A percentile compares a stretch with the other conserved stretches of the same genome.
Evolutionary conservation across 208 protist genomes (phyloP).

Genomic region (Balamuthia mandrillaris): DNA sequence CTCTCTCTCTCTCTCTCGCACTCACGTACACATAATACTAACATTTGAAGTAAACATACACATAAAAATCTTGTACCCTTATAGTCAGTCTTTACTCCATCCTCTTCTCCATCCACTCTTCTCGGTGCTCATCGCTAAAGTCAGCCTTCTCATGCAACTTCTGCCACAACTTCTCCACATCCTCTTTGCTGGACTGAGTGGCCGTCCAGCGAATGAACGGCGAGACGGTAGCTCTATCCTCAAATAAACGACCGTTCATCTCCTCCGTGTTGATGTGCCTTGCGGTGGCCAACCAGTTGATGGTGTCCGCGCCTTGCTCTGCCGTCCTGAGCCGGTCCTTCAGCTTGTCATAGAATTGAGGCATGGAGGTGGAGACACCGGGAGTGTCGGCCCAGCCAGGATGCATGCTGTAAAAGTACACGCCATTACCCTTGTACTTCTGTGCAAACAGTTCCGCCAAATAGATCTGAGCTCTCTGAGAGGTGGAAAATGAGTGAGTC

Average conservation of each 20-base stretch:
- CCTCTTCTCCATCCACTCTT: too few relatives aligned
- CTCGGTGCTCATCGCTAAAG: too few relatives aligned
- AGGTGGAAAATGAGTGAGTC: neutral
- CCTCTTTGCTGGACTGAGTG: neutral
- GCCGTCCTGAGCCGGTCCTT: neutral
- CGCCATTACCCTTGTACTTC: neutral
- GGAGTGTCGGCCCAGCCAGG: conserved; percentile 34
- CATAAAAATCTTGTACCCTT: too few relatives aligned
- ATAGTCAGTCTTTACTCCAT: too few relatives aligned
- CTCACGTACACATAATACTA: too few relatives aligned
- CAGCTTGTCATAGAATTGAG: neutral
- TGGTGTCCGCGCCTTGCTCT: conserved; percentile 33
- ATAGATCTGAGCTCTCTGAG: neutral
- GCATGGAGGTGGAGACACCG: conserved; percentile 30
- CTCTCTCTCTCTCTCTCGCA: too few relatives aligned
- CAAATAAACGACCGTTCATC: conserved; percentile 19
- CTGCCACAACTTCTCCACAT: conserved; percentile 17
- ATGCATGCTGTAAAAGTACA: neutral
- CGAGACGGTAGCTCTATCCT: neutral
- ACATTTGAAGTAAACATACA: too few relatives aligned
- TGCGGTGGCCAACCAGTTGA: conserved; percentile 7
- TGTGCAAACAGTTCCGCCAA: neutral
- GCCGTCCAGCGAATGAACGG: neutral
- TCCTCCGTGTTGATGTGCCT: neutral
- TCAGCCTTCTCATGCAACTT: too few relatives aligned